Evolutionary conservation across 441 rosid species (phyloP), one percentile per base, ranked within the genome.

Genomic region (Lepidium campestre): DNA sequence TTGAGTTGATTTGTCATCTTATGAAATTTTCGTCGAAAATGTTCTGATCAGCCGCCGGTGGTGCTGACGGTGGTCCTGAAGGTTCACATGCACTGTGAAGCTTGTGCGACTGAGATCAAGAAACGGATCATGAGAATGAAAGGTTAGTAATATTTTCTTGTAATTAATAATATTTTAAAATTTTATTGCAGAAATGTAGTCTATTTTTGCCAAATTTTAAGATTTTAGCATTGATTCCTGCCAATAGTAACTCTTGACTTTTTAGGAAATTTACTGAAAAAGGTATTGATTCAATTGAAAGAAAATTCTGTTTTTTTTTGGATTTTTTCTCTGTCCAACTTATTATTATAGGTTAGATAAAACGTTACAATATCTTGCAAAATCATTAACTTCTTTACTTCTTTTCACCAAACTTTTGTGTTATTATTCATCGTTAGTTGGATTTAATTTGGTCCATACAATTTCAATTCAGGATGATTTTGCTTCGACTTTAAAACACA

Each of bases 41-140:
- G 10, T 22, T 32, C 52, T 48, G 10, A 57, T 15, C 84, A 83
- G 97, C 85, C 89, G 55, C 83, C 78, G 11, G 87, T 81, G 67
- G 77, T 81, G 57, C 73, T 89, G 40, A 80, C 69, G 7, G 93
- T 91, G 80, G 86, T 89, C 40, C 81, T 90, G 4, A 81, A 71
- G 70, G 96, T 89, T 45, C 82, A 80, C 80, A 93, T 93, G 99
- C 96, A 93, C 65, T 93, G 99, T 52, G 99, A 93, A 57, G 97
- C 92, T 31, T 93, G 99, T 72, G 87, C 97, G 11, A 83, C 80
- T 67, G 89, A 63, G 71, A 86, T 89, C 76, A 83, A 87, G 85
- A 93, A 91, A 80, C 85, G 95, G 70, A 91, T 93, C 71, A 85
- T 57, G 67, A 79, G 83, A 74, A 91, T 93, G 96, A 82, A 89